phyloP scores from a whole-genome alignment of 768 basidiomycete species.

The Calocybe gangraenosa region DNA sequence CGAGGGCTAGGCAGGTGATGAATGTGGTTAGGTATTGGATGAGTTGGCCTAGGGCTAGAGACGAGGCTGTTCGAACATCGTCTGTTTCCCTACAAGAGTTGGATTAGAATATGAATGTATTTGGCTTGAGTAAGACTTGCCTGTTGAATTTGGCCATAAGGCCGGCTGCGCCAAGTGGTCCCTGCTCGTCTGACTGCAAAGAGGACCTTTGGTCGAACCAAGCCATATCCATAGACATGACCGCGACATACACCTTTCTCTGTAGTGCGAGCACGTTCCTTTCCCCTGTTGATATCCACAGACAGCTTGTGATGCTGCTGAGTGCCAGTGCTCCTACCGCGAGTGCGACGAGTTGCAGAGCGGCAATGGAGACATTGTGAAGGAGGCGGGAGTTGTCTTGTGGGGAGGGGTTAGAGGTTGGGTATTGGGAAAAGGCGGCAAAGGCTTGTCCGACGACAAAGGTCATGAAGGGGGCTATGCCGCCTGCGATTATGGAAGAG shows the following conservation, averaged over 20 bases:
- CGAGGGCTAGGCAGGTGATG: slow-evolving; percentile 75
- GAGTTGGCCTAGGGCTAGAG: slow-evolving; percentile 72
- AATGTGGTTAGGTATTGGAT: slow-evolving; percentile 81
- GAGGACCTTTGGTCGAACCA: slow-evolving; percentile 88
- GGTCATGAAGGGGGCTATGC: slow-evolving; percentile 86
- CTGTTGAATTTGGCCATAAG: slow-evolving; percentile 89
- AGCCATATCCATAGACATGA: slow-evolving; percentile 68
- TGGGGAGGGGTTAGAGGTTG: slow-evolving; percentile 22
- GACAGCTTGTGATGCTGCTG: slow-evolving; percentile 66
- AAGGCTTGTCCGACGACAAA: slow-evolving; percentile 75
- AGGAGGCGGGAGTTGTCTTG: slow-evolving; percentile 33
- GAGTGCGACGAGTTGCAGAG: slow-evolving; percentile 63
- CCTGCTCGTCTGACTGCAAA: slow-evolving; percentile 37
- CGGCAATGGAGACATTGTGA: slow-evolving; percentile 52
- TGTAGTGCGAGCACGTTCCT: slow-evolving; percentile 49
- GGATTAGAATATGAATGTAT: no score
- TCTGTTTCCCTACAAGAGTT: slow-evolving; percentile 75
- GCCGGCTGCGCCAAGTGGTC: slow-evolving; percentile 77
- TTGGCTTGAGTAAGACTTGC: slow-evolving; percentile 31
- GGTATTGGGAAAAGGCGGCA: slow-evolving; percentile 63
- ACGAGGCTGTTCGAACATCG: slow-evolving; percentile 83
- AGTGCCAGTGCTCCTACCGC: slow-evolving; percentile 63
- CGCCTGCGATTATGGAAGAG: slow-evolving; percentile 61
- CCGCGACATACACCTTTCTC: slow-evolving; percentile 53
- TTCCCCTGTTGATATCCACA: slow-evolving; percentile 92